Percentiles rank a stretch among this genome's conserved stretches.
These are phyloP conservation scores for Vicia faba DNA, from an alignment of 306 rosid genomes.

Conservation along the genomic window DNA sequence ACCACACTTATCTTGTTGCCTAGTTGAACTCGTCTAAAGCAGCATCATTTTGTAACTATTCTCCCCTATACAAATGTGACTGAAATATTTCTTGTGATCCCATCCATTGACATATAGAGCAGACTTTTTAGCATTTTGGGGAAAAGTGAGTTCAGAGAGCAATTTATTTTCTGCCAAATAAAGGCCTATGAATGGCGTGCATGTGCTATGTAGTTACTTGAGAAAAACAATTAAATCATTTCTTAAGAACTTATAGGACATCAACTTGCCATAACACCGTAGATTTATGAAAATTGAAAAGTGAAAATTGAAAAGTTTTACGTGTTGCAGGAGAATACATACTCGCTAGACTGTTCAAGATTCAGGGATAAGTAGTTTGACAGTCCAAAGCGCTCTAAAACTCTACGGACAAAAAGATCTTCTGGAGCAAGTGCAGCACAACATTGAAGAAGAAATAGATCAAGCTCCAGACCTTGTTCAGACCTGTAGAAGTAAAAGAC, in stretches of 20 bases:
- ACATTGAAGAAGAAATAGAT: conserved; percentile 96
- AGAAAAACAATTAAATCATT: conserved; percentile 22
- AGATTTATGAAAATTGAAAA: conserved; percentile 33
- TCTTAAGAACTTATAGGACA: conserved; percentile 7
- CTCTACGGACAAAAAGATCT: conserved; percentile 71
- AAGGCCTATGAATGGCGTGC: neutral
- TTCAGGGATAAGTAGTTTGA: conserved; percentile 70
- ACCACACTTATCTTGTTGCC: too few relatives aligned
- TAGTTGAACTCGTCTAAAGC: too few relatives aligned
- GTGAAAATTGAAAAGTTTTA: conserved; percentile 33
- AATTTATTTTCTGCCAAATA: neutral
- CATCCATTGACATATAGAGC: too few relatives aligned
- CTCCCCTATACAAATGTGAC: too few relatives aligned
- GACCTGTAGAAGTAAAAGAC: conserved; percentile 65
- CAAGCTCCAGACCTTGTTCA: conserved; percentile 88
- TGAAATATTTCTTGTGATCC: too few relatives aligned
- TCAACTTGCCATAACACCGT: conserved; percentile 15
- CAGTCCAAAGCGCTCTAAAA: conserved; percentile 82
- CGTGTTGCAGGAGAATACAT: conserved; percentile 41
- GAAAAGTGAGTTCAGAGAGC: neutral
- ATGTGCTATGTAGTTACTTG: neutral
- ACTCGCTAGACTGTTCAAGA: conserved; percentile 72
- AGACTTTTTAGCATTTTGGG: too few relatives aligned
- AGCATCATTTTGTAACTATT: too few relatives aligned
- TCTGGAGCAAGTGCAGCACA: conserved; percentile 94